Percentiles rank a stretch among this genome's conserved stretches.
Evolutionary conservation across 495 filamentous ascomycete genomes (phyloP).

Genomic region (Podospora pseudocomata): DNA sequence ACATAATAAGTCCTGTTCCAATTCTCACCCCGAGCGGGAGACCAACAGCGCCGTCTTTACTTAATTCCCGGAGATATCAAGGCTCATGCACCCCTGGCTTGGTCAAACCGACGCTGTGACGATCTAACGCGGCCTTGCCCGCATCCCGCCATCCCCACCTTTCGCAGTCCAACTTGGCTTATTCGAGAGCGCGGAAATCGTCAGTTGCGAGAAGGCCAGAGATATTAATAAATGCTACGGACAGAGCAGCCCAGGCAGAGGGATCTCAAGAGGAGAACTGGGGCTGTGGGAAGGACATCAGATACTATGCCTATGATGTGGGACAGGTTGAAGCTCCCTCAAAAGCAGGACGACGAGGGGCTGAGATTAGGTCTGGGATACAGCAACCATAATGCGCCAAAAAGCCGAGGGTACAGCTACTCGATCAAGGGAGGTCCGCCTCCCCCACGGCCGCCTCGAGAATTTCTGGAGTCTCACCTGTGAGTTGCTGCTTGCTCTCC

Average conservation of each 20-base stretch:
- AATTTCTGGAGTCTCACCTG: slow-evolving; percentile 29
- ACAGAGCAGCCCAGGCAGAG: slow-evolving; percentile 1
- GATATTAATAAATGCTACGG: slow-evolving; percentile 4
- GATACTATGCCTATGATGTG: slow-evolving; percentile 20
- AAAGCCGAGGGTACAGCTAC: slow-evolving; percentile 29
- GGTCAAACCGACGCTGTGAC: slow-evolving; percentile 24
- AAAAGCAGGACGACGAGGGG: slow-evolving; percentile 18
- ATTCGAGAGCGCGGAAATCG: slow-evolving; percentile 14
- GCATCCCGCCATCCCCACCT: slow-evolving; percentile 9
- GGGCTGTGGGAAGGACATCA: background rate
- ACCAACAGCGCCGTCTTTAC: background rate
- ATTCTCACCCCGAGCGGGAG: slow-evolving; percentile 2
- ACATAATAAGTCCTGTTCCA: slow-evolving; percentile 6
- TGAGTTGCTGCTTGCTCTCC: slow-evolving; percentile 22
- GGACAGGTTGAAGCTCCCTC: slow-evolving; percentile 19
- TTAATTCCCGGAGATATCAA: slow-evolving; percentile 12
- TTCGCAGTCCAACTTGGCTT: background rate
- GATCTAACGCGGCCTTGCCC: slow-evolving; percentile 25
- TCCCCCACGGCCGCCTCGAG: slow-evolving; percentile 30
- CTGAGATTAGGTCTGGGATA: slow-evolving; percentile 14
- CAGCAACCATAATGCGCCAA: slow-evolving; percentile 5
- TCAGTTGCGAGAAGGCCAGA: slow-evolving; percentile 5
- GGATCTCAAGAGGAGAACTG: background rate
- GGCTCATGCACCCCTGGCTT: slow-evolving; percentile 20
- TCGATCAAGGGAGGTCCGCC: slow-evolving; percentile 33